Percentiles rank a stretch among this genome's conserved stretches.
phyloP scores from a whole-genome alignment of 345 rosid genomes.

The Combretum micranthum region DNA sequence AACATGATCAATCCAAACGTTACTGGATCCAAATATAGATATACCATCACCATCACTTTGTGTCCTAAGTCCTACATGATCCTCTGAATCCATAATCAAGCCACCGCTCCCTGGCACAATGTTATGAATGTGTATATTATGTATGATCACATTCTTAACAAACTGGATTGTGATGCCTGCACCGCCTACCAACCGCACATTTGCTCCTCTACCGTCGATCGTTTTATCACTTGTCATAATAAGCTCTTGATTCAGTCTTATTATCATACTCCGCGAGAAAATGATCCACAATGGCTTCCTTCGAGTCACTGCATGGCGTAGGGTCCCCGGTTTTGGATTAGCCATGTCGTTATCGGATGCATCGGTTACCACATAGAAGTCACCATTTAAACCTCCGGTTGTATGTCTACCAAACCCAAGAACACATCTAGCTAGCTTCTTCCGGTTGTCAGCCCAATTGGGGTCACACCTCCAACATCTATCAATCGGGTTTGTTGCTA shows the following conservation, averaged over 20 bases:
- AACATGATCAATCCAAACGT: constrained; percentile 77
- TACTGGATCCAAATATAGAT: constrained; percentile 50
- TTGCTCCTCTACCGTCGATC: constrained; percentile 70
- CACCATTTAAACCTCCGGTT: constrained; percentile 56
- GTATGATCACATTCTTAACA: constrained; percentile 54
- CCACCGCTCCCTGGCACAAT: constrained; percentile 43
- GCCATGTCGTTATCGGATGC: constrained; percentile 45
- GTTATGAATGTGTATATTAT: constrained; percentile 56
- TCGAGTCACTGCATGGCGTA: constrained; percentile 39
- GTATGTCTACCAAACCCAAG: constrained; percentile 63
- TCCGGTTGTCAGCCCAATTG: constrained; percentile 51
- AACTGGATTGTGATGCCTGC: constrained; percentile 62
- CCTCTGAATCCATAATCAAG: constrained; percentile 42
- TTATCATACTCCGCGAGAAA: constrained; percentile 52
- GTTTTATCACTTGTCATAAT: constrained; percentile 57
- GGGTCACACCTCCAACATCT: constrained; percentile 75
- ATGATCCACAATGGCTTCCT: constrained; percentile 42
- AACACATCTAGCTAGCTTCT: constrained; percentile 45
- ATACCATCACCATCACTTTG: constrained; percentile 78
- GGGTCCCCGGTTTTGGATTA: constrained; percentile 53
- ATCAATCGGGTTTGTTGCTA: constrained; percentile 77
- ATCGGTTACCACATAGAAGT: constrained; percentile 52
- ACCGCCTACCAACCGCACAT: constrained; percentile 52
- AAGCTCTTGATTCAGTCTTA: constrained; percentile 58
- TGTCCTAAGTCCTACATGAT: constrained; percentile 57